phyloP scores from a whole-genome alignment of 1,284 basidiomycete species.

The Sphaerobolus stellatus region DNA sequence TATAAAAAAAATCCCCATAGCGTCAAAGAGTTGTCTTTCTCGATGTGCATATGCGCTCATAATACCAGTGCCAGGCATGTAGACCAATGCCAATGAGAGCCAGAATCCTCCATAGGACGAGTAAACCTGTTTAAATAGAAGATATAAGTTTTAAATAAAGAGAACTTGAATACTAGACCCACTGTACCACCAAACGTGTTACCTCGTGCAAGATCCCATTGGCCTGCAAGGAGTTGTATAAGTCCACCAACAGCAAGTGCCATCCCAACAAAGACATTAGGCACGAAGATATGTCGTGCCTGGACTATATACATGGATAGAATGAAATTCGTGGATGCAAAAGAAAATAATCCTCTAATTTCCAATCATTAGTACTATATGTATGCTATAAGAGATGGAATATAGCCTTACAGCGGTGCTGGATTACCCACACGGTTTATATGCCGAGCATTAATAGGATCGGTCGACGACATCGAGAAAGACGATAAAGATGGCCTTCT shows the following conservation, averaged over 20 bases:
- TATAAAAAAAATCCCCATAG: constrained; percentile 66
- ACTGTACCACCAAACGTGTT: constrained; percentile 64
- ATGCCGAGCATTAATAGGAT: no score
- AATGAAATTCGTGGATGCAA: constrained; percentile 72
- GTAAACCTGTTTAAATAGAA: constrained; percentile 58
- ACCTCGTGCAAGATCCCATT: constrained; percentile 81
- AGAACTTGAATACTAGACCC: not conserved
- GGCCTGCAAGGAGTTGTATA: constrained; percentile 70
- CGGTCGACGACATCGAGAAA: no score
- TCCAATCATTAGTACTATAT: no score
- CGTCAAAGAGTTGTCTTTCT: constrained; percentile 47
- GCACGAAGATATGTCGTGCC: constrained; percentile 47
- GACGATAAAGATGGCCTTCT: no score
- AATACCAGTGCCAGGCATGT: constrained; percentile 66
- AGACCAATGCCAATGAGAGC: constrained; percentile 71
- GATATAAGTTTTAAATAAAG: not conserved
- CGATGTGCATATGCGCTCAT: constrained; percentile 44
- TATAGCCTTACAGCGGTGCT: no score
- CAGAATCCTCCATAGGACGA: constrained; percentile 83
- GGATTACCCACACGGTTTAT: no score
- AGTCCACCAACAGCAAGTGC: constrained; percentile 82
- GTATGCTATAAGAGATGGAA: no score
- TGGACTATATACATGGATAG: constrained; percentile 65
- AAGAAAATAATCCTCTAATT: constrained; percentile 61
- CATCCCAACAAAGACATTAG: constrained; percentile 84